These are phyloP conservation scores for Cornus suecica DNA, from an alignment of 148 eudicot genomes.

Conservation along the genomic window DNA sequence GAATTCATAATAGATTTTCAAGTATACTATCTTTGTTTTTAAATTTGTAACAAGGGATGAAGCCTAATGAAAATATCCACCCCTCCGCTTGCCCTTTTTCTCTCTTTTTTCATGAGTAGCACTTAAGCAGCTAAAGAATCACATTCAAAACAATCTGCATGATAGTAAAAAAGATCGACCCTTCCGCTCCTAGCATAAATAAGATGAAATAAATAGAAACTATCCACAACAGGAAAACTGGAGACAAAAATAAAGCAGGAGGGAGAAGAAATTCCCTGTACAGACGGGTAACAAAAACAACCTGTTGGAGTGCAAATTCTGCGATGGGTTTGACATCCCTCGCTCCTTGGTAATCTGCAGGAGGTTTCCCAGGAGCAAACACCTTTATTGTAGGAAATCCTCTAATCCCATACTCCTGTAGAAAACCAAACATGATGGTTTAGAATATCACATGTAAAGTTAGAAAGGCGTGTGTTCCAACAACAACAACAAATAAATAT, in stretches of 20 bases:
- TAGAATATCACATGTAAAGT: neutral
- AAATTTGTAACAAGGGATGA: neutral
- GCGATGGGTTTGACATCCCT: constrained; percentile 86
- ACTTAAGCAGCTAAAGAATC: neutral
- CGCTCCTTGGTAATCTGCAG: constrained; percentile 86
- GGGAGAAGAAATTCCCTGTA: constrained; percentile 1
- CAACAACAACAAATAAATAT: too few species aligned
- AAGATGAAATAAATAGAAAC: neutral
- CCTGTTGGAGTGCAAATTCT: constrained; percentile 81
- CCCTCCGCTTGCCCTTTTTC: too few species aligned
- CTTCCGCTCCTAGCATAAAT: neutral
- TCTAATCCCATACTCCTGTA: constrained; percentile 85
- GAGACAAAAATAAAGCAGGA: neutral
- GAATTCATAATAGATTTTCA: too few species aligned
- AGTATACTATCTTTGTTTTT: neutral
- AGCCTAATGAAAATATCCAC: neutral
- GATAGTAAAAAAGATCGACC: neutral
- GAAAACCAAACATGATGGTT: neutral
- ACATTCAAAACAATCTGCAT: neutral
- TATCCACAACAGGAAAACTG: neutral
- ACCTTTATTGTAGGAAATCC: constrained; percentile 98
- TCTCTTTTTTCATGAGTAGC: neutral
- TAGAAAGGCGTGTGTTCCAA: neutral
- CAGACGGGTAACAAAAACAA: constrained; percentile 5
- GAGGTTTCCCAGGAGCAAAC: constrained; percentile 83